phyloP scores from a whole-genome alignment of 768 basidiomycete species.

The Boletus barrowsii region DNA sequence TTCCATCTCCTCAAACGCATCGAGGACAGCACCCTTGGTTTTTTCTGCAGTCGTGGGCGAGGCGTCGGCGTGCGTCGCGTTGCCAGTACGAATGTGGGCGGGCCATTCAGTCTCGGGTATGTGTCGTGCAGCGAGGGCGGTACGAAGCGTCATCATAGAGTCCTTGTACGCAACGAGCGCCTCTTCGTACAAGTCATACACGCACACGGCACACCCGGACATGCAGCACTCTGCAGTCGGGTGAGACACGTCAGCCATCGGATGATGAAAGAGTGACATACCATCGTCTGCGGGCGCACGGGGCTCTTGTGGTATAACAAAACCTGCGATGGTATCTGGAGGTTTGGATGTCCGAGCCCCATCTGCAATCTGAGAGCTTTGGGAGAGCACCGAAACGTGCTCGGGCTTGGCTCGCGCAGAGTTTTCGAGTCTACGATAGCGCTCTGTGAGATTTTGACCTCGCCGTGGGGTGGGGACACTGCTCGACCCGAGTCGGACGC shows the following conservation, averaged over 20 bases:
- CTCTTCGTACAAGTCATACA: constrained; percentile 85
- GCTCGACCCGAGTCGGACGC: constrained; percentile 9
- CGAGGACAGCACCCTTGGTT: constrained; percentile 40
- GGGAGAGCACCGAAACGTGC: constrained; percentile 28
- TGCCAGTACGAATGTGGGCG: constrained; percentile 35
- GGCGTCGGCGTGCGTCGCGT: not conserved
- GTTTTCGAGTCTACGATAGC: constrained; percentile 56
- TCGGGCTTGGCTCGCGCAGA: constrained; percentile 45
- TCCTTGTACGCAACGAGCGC: constrained; percentile 60
- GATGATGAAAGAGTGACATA: not conserved
- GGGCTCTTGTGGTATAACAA: constrained; percentile 59
- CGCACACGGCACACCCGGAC: constrained; percentile 91
- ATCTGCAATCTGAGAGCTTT: not conserved
- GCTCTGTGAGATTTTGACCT: constrained; percentile 59
- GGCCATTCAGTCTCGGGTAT: constrained; percentile 72
- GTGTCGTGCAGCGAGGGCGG: constrained; percentile 42
- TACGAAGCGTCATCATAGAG: constrained; percentile 48
- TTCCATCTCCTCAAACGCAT: constrained; percentile 75
- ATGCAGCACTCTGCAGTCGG: constrained; percentile 80
- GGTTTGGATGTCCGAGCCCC: not conserved
- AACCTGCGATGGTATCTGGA: constrained; percentile 20
- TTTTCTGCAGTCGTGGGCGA: constrained; percentile 2
- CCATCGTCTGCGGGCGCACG: constrained; percentile 61
- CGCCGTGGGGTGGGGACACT: constrained; percentile 23
- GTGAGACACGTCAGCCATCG: not conserved